Evolutionary conservation across 148 eudicot species (phyloP).

Genomic region (Cornus kousa): DNA sequence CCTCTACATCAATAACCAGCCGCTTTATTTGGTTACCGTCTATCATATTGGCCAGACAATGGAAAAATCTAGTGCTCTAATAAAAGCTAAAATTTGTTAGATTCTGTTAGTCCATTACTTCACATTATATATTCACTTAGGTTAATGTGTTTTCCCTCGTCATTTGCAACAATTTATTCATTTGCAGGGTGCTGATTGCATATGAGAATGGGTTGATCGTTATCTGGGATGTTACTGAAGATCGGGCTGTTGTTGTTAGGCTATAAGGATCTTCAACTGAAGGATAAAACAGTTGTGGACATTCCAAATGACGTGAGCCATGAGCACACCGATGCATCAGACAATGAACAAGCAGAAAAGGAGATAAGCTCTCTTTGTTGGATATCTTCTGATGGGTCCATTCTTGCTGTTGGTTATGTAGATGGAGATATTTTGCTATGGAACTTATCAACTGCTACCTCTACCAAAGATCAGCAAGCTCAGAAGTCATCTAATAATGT

Average conservation of each 20-base stretch:
- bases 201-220: constrained; percentile 78
- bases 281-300: constrained; percentile 24
- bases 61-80: not conserved
- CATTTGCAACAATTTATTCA: constrained; percentile 12
- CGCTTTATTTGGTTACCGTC: too few relatives aligned
- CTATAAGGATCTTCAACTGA: constrained; percentile 48
- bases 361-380: constrained; percentile 90
- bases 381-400: constrained; percentile 90
- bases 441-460: constrained; percentile 46
- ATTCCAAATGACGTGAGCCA: constrained; percentile 31
- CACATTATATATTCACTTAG: not conserved
- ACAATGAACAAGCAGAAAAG: constrained; percentile 56
- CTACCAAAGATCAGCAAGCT: constrained; percentile 39
- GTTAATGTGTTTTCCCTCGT: not conserved
- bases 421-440: constrained; percentile 97
- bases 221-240: constrained; percentile 80
- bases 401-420: constrained; percentile 89
- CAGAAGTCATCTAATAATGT: constrained; percentile 49
- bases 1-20: too few relatives aligned
- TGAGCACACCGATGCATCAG: constrained; percentile 34
- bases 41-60: too few relatives aligned
- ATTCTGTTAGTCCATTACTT: not conserved
- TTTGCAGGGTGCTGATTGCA: constrained; percentile 73
- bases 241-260: constrained; percentile 63
- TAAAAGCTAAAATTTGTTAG: not conserved